phyloP scores from a whole-genome alignment of 805 yeast species.

The Myxozyma lipomycoides region DNA sequence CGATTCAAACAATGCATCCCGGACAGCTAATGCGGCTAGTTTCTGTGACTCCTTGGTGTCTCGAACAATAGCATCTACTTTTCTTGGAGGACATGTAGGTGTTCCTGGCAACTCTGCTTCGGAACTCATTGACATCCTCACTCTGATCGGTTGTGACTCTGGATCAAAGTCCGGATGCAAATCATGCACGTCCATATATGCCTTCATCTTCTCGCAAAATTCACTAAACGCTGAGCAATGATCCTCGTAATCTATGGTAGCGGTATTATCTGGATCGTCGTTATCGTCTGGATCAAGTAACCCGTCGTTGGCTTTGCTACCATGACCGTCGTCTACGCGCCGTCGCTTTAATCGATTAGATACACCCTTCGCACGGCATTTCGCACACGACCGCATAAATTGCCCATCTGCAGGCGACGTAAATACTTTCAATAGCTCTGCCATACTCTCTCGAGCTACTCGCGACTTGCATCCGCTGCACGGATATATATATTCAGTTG shows the following conservation, averaged over 20 bases:
- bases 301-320: neutral
- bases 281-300: slow-evolving; percentile 11
- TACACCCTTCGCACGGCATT: slow-evolving; percentile 25
- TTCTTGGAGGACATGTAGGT: slow-evolving; percentile 22
- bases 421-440: slow-evolving; percentile 23
- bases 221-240: slow-evolving; percentile 19
- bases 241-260: slow-evolving; percentile 13
- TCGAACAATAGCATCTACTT: slow-evolving; percentile 26
- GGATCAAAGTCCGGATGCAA: slow-evolving; percentile 22
- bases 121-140: slow-evolving; percentile 17
- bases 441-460: slow-evolving; percentile 16
- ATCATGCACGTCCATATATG: slow-evolving; percentile 21
- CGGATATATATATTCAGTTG: slow-evolving; percentile 26
- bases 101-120: slow-evolving; percentile 21
- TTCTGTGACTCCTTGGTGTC: slow-evolving; percentile 26
- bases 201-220: slow-evolving; percentile 4
- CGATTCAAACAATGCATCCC: slow-evolving; percentile 24
- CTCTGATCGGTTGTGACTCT: slow-evolving; percentile 11
- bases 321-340: slow-evolving; percentile 8
- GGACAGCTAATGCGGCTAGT: slow-evolving; percentile 22
- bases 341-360: slow-evolving; percentile 20
- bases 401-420: slow-evolving; percentile 26
- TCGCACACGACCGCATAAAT: slow-evolving; percentile 26
- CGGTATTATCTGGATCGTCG: slow-evolving; percentile 8
- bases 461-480: slow-evolving; percentile 28